Percentiles rank a stretch among this genome's conserved stretches.
phyloP scores from a whole-genome alignment of 192 early-diverging fungal species.

The Lobosporangium transversale region DNA sequence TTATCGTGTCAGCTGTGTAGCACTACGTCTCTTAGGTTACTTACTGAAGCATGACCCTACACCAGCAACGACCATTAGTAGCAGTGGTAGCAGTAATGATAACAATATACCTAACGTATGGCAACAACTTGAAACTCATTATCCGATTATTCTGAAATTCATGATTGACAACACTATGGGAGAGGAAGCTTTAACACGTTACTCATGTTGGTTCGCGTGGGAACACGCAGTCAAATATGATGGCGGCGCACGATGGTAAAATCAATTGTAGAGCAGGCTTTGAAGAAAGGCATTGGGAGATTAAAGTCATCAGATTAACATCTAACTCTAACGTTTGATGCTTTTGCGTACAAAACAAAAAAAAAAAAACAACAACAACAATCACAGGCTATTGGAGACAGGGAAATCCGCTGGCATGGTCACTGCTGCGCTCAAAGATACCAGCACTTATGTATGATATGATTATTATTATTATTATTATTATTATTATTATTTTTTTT shows the following conservation, averaged over 20 bases:
- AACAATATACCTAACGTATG: conserved; percentile 14
- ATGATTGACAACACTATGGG: conserved; percentile 41
- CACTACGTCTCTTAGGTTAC: conserved; percentile 47
- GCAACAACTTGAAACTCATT: conserved; percentile 14
- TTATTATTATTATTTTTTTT: no score
- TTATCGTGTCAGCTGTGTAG: conserved; percentile 52
- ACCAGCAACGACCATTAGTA: neutral
- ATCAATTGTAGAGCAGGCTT: neutral
- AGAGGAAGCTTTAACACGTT: conserved; percentile 51
- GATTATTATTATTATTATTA: no score
- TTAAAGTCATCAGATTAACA: no score
- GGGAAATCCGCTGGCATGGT: conserved; percentile 44
- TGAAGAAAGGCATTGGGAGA: no score
- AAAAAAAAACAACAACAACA: no score
- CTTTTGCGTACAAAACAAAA: no score
- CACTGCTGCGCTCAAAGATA: conserved; percentile 49
- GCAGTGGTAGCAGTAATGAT: neutral
- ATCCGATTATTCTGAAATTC: conserved; percentile 40
- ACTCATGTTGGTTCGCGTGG: conserved; percentile 50
- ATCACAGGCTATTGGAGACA: conserved; percentile 55
- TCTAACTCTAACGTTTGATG: no score
- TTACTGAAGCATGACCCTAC: conserved; percentile 26
- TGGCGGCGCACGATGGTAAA: conserved; percentile 56
- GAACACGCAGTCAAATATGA: conserved; percentile 37
- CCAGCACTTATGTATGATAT: conserved; percentile 57